Evolutionary conservation across 768 basidiomycete genomes (phyloP), one percentile per base, ranked within the genome.

Genomic region (Suillus discolor): DNA sequence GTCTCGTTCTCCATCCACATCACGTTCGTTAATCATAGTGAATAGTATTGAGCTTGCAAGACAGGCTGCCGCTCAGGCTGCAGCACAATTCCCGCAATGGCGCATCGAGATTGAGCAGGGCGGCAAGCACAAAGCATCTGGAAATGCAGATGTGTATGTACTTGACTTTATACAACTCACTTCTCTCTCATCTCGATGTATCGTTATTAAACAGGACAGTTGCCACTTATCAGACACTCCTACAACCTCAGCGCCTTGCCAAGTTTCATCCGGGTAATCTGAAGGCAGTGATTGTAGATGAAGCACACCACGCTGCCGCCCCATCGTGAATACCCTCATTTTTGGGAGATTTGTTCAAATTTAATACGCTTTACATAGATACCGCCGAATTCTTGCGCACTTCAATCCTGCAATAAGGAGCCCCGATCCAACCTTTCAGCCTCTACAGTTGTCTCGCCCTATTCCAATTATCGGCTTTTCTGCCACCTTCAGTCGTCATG

Each of bases 301-400:
- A 97, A 78, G 96, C 96, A 0, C 97, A 98, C 74, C 97, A 99
- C 76, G 92, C 96, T 36, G 96, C 93, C 45, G 93, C 96, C 11
- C 89, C 90, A 38, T 95, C 96, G 88, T 96, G 79, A 63, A 88
- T 80, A 42, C n/a, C 20, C n/a, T n/a, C n/a, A 45, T 25, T 41
- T 28, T 57, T 31, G 9, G 31, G 45, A 38, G n/a, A 31, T 4
- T 36, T 44, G 16, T 4, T 38, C 28, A 38, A n/a, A 63, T 55
- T 53, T 20, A 67, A 55, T 20, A 39, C 49, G 65, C 79, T 13
- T 39, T 44, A 62, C 5, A 60, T 64, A 88, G 94, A 36, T 97
- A 97, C 76, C 89, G 93, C 38, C 87, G 85, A 34, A 85, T 99
- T 65, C 79, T 98, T n/a, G 88, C 93, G 6, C 84, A 88, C 72